Evolutionary conservation across 1,284 basidiomycete genomes (phyloP).

Genomic region (Macrocystidia cucumis): DNA sequence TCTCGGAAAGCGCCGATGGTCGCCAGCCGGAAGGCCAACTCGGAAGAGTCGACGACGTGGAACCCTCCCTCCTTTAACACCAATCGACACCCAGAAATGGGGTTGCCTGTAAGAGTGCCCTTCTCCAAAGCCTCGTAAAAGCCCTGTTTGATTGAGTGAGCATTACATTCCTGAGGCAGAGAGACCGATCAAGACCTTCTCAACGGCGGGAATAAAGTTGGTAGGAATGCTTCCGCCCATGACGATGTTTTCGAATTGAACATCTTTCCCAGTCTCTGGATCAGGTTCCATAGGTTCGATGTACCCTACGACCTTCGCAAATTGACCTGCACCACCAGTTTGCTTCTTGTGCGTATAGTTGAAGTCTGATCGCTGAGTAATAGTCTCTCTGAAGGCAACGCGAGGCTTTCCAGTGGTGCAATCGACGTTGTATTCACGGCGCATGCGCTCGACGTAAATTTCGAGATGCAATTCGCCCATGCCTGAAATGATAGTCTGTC

Average conservation of each 20-base stretch:
- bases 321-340: slow-evolving; percentile 96
- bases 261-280: slow-evolving; percentile 77
- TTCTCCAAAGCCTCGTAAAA: slow-evolving; percentile 95
- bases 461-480: slow-evolving; percentile 99
- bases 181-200: slow-evolving; percentile 61
- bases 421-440: slow-evolving; percentile 93
- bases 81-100: slow-evolving; percentile 82
- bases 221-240: slow-evolving; percentile 92
- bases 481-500: slow-evolving; percentile 96
- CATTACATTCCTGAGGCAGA: background rate
- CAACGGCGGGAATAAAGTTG: slow-evolving; percentile 91
- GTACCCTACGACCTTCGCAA: slow-evolving; percentile 86
- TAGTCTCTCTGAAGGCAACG: slow-evolving; percentile 96
- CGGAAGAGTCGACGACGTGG: slow-evolving; percentile 96
- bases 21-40: slow-evolving; percentile 90
- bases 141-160: slow-evolving; percentile 44
- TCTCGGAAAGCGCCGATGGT: slow-evolving; percentile 93
- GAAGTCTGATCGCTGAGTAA: slow-evolving; percentile 79
- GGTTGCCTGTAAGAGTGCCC: slow-evolving; percentile 86
- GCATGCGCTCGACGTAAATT: slow-evolving; percentile 99
- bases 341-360: slow-evolving; percentile 98
- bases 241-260: slow-evolving; percentile 83
- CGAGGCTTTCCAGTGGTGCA: slow-evolving; percentile 95
- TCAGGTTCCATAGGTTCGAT: slow-evolving; percentile 86
- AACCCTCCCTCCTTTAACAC: slow-evolving; percentile 89